phyloP scores from a whole-genome alignment of 2,329 filamentous ascomycete species.

The Beauveria asiatica region DNA sequence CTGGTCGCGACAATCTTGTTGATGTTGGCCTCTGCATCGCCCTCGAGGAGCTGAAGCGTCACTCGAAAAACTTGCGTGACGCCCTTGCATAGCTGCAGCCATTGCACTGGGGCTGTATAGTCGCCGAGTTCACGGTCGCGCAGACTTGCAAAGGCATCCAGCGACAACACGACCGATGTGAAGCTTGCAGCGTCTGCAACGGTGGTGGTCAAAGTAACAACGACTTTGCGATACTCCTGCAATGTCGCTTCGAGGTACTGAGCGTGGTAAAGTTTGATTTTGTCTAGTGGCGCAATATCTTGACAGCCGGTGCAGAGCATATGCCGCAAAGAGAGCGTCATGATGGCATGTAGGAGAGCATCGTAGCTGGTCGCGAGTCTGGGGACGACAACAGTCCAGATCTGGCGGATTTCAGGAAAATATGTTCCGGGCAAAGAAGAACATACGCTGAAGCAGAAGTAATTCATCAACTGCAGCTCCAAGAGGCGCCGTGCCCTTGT shows the following conservation, averaged over 20 bases:
- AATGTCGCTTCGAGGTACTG: slow-evolving; percentile 17
- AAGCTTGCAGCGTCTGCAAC: slow-evolving; percentile 18
- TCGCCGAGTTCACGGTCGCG: slow-evolving; percentile 14
- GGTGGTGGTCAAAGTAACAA: slow-evolving; percentile 12
- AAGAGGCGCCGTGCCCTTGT: slow-evolving; percentile 14
- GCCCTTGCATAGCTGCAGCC: slow-evolving; percentile 18
- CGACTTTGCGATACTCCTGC: slow-evolving; percentile 13
- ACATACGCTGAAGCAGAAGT: slow-evolving; percentile 15
- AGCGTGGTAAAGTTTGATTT: slow-evolving; percentile 12
- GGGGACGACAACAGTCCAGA: slow-evolving; percentile 17
- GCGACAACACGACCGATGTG: slow-evolving; percentile 16
- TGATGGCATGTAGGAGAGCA: slow-evolving; percentile 17
- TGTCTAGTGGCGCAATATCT: not conserved
- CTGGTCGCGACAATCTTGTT: slow-evolving; percentile 12
- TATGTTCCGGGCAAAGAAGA: slow-evolving; percentile 16
- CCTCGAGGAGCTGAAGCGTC: slow-evolving; percentile 10
- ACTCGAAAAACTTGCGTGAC: slow-evolving; percentile 16
- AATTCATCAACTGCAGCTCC: slow-evolving; percentile 19
- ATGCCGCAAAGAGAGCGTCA: slow-evolving; percentile 16
- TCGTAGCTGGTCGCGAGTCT: slow-evolving; percentile 17
- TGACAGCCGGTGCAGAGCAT: slow-evolving; percentile 8
- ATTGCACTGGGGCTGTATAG: slow-evolving; percentile 18
- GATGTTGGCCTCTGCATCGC: slow-evolving; percentile 13
- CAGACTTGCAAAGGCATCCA: slow-evolving; percentile 17
- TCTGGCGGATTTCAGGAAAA: slow-evolving; percentile 10